Conservation (phyloP, 2,329 filamentous ascomycete genomes). For the Volutella citrinella region DNA sequence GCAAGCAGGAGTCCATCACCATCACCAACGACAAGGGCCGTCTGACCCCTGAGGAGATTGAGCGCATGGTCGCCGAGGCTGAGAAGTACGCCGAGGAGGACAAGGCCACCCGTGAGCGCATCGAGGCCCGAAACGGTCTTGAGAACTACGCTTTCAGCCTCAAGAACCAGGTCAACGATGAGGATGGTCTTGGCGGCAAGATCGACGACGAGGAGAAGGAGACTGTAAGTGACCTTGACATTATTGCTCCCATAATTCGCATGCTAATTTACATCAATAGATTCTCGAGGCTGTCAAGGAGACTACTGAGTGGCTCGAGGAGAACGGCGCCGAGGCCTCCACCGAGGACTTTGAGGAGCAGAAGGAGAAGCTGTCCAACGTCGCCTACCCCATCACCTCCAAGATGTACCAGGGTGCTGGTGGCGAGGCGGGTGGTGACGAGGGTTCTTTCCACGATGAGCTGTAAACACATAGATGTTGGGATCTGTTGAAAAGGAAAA, state of each 20-base stretch:
- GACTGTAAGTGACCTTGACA: slow-evolving; percentile 64
- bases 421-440: slow-evolving; percentile 57
- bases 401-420: slow-evolving; percentile 79
- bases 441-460: slow-evolving; percentile 73
- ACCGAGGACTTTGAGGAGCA: slow-evolving; percentile 98
- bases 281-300: slow-evolving; percentile 97
- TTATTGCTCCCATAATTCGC: too few relatives aligned
- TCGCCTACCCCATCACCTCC: slow-evolving; percentile 98
- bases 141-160: slow-evolving; percentile 99
- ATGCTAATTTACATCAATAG: too few relatives aligned
- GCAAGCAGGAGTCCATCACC: slow-evolving; percentile 95
- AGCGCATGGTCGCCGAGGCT: slow-evolving; percentile 97
- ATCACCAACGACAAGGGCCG: slow-evolving; percentile 99
- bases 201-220: slow-evolving; percentile 99
- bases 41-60: slow-evolving; percentile 93
- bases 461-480: slow-evolving; percentile 56
- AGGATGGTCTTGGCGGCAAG: slow-evolving; percentile 96
- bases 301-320: slow-evolving; percentile 92
- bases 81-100: slow-evolving; percentile 99
- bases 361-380: slow-evolving; percentile 96
- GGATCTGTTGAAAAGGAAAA: slow-evolving; percentile 22
- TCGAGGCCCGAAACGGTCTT: slow-evolving; percentile 91
- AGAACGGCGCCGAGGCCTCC: slow-evolving; percentile 81
- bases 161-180: slow-evolving; percentile 98
- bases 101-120: slow-evolving; percentile 95